Conservation (phyloP, 2,329 filamentous ascomycete species). For the Westerdykella sp. region DNA sequence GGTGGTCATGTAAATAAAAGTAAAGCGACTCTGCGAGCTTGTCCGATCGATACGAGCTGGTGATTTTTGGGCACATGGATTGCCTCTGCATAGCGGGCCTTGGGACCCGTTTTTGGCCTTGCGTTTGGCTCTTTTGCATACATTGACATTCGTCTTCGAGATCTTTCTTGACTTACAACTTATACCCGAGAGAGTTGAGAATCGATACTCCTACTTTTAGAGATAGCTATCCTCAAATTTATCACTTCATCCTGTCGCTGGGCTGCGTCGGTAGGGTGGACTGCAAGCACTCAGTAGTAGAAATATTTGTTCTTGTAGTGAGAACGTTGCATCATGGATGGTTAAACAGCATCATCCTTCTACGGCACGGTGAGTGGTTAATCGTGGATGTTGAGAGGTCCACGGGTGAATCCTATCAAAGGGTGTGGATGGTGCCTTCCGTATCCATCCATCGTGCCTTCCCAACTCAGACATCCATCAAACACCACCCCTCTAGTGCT, state of each 20-base stretch:
- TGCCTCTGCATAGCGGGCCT: constrained; percentile 18
- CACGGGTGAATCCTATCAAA: not conserved
- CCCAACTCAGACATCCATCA: not conserved
- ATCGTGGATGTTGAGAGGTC: no score
- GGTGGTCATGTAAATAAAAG: constrained; percentile 24
- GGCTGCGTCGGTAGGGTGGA: no score
- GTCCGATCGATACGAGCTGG: not conserved
- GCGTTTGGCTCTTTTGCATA: constrained; percentile 4
- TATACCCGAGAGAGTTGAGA: no score
- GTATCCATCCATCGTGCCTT: not conserved
- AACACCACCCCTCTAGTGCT: not conserved
- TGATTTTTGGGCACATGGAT: not conserved
- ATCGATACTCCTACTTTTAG: no score
- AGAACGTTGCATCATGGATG: no score
- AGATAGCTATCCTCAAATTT: no score
- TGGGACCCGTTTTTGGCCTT: constrained; percentile 8
- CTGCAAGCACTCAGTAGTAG: no score
- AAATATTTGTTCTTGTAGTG: no score
- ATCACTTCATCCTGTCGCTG: no score
- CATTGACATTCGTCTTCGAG: constrained; percentile 3
- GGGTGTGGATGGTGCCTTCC: constrained; percentile 1
- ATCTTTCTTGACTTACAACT: no score
- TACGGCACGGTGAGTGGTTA: no score
- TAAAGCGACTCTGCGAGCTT: not conserved
- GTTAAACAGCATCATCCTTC: no score